A percentile compares a stretch with the other conserved stretches of the same genome.
These are phyloP conservation scores for Pyricularia pennisetigena DNA, from an alignment of 2,329 filamentous ascomycete genomes.

Conservation along the genomic window DNA sequence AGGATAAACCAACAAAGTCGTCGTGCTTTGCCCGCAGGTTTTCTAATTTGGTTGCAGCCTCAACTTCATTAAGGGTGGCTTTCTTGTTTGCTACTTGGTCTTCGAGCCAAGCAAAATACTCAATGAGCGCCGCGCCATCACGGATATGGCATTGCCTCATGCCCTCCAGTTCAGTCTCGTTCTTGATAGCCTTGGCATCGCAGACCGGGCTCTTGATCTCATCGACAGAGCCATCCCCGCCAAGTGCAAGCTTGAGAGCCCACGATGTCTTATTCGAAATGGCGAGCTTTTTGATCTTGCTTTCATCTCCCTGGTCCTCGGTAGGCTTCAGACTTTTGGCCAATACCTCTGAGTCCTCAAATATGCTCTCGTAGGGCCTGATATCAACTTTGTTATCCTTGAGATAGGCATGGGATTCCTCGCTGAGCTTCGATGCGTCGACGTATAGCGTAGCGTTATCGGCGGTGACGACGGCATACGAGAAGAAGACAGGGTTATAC, in stretches of 20 bases:
- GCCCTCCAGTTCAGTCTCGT: constrained; percentile 76
- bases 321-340: constrained; percentile 25
- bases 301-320: constrained; percentile 16
- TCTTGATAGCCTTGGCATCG: constrained; percentile 92
- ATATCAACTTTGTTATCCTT: constrained; percentile 59
- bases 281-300: constrained; percentile 54
- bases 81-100: constrained; percentile 71
- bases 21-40: constrained; percentile 57
- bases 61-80: constrained; percentile 71
- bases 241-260: constrained; percentile 79
- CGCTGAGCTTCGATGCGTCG: constrained; percentile 65
- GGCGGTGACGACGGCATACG: constrained; percentile 81
- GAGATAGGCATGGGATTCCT: constrained; percentile 61
- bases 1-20: constrained; percentile 82
- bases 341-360: constrained; percentile 63
- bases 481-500: constrained; percentile 98
- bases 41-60: constrained; percentile 87
- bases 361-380: constrained; percentile 75
- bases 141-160: constrained; percentile 93
- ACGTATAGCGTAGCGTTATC: constrained; percentile 73
- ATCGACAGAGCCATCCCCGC: constrained; percentile 76
- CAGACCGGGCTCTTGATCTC: constrained; percentile 79
- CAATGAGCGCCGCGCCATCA: constrained; percentile 80
- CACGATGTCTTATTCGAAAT: constrained; percentile 87
- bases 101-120: constrained; percentile 97